Base-by-base conservation (phyloP, 2,329 filamentous ascomycete species). In the Fusarium sp. region DNA sequence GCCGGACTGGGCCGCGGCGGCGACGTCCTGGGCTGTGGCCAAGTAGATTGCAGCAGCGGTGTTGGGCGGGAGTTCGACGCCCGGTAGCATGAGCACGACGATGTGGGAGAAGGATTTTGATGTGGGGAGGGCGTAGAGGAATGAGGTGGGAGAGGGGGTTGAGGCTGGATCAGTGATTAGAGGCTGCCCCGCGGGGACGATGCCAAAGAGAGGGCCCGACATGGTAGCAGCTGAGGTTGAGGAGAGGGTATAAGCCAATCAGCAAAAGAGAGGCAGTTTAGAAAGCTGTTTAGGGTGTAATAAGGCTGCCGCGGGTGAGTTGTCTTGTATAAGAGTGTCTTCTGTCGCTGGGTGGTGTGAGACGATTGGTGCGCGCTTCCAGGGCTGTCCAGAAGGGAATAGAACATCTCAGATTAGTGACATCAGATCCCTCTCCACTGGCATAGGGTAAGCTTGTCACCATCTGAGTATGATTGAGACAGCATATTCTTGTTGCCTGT, bases 11-110 rank as follows among this genome's bases (percentile, higher is more conserved):
- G 81, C 79, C 1, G 81, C 79, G 7, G 78, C 71, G 34, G 83
- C 78, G 51, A 83, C 78, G 72, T 80, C 57, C 81, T 78, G 41
- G 61, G 83, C 64, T 4, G 95, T 84, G 54, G 85, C 92, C 50
- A 97, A 88, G 82, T 98, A 98, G 69, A 99, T 95, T 48, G 94
- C 93, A 13, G 95, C 96, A 6, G 94, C 95, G 18, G 92, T 92
- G 72, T 89, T 88, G 5, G 88, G 84, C 0, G 95, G 95, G 0
- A 99, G 86, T 10, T 87, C 80, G 10, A 92, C 86, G 44, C 91
- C 92, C 0, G 96, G 97, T 1, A 98, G 88, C 37, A 98, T 86
- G 83, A 98, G 97, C 61, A 98, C 90, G 75, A 94, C 92, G 59
- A 98, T 88, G 79, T 98, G 94, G 15, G 92, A 90, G 79, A 96